Evolutionary conservation across 495 filamentous ascomycete species (phyloP).

Genomic region (Penicillium canescens): DNA sequence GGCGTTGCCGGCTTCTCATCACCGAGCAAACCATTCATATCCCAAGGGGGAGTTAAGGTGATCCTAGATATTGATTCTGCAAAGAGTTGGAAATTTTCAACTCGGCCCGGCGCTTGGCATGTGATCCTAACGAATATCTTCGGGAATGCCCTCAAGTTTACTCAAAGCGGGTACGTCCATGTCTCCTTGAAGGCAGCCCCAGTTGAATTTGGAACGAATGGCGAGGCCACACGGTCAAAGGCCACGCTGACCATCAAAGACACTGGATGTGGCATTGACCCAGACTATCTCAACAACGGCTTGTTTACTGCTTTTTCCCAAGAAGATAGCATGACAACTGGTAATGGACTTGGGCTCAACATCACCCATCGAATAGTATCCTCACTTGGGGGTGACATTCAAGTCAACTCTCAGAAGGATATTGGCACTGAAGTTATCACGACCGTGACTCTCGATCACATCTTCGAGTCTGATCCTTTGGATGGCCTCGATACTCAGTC

Average conservation of each 20-base stretch:
- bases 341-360: conserved; percentile 65
- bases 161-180: conserved; percentile 24
- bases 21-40: background rate
- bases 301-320: conserved; percentile 69
- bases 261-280: conserved; percentile 63
- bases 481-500: background rate
- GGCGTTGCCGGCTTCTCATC: background rate
- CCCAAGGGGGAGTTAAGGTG: conserved; percentile 32
- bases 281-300: conserved; percentile 61
- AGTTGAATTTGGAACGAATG: background rate
- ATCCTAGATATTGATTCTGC: conserved; percentile 49
- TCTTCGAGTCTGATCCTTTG: background rate
- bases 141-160: conserved; percentile 40
- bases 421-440: conserved; percentile 55
- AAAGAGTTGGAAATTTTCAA: conserved; percentile 14
- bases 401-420: conserved; percentile 15
- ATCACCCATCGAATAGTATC: conserved; percentile 61
- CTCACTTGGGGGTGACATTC: conserved; percentile 47
- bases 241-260: conserved; percentile 52
- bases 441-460: conserved; percentile 27
- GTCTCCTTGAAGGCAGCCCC: conserved; percentile 15
- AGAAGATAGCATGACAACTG: conserved; percentile 59
- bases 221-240: conserved; percentile 3
- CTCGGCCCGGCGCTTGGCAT: conserved; percentile 16
- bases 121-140: conserved; percentile 36